Evolutionary conservation across 345 rosid species (phyloP), one percentile per base, ranked within the genome.

Genomic region (Arabis hirsuta): DNA sequence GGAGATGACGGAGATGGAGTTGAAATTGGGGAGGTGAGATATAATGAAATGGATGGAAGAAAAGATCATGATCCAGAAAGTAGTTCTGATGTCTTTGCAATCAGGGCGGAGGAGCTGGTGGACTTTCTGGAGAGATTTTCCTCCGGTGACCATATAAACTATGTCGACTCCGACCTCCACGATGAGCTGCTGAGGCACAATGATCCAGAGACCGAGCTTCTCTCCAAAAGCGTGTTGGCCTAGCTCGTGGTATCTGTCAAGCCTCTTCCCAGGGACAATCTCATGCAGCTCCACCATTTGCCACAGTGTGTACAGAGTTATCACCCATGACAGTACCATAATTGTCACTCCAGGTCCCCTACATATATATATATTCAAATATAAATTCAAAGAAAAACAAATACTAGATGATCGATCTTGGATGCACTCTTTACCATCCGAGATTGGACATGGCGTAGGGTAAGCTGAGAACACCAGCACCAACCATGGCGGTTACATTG

Each of bases 241-340:
- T 31, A 91, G 39, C 61, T 91, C 97, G 27, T 91, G 91, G 65
- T 85, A 87, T 57, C 92, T 76, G 27, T 91, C 96, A 20, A 91
- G 81, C 52, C 92, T 81, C 81, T 82, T 87, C 9, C 96, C 90
- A 0, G 86, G 87, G 27, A 84, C 87, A 44, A 79, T 82, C 81
- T 91, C 95, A 12, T 91, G 97, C 97, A 91, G 85, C 78, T 91
- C 86, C 78, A 91, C 90, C 91, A 88, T 91, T 76, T 88, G 92
- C 92, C 96, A 88, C 26, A 87, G 42, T 2, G 97, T 88, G 52
- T 88, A 88, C 0, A 91, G 55, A 2, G 92, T 88, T n/a, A 91
- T 84, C 9, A 84, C 7, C 97, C 95, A 91, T 65, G 92, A 91
- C 69, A 87, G 7, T 5, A 78, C 13, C 88, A 88, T 34, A 6